Evolutionary conservation across 2,329 filamentous ascomycete species (phyloP).

Genomic region (Pseudocercospora fuligena): DNA sequence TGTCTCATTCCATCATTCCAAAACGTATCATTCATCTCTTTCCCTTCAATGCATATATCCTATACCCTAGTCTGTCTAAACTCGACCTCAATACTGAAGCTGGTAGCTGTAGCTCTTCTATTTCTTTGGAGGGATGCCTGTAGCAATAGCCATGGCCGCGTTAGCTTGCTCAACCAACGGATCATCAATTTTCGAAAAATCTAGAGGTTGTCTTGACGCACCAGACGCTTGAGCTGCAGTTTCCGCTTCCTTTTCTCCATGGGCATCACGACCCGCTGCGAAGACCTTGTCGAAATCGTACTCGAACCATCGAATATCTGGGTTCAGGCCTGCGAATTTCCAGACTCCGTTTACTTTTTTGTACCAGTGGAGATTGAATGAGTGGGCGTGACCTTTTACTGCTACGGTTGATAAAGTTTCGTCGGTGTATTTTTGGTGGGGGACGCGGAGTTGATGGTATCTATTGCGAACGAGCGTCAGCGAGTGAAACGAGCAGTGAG

Average conservation of each 20-base stretch:
- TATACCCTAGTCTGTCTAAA: not conserved
- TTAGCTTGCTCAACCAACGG: slow-evolving; percentile 29
- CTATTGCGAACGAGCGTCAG: slow-evolving; percentile 27
- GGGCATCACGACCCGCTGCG: slow-evolving; percentile 52
- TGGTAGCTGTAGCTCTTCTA: not conserved
- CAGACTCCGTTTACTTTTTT: slow-evolving; percentile 62
- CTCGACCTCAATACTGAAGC: not conserved
- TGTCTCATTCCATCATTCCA: slow-evolving; percentile 2
- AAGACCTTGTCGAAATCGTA: slow-evolving; percentile 62
- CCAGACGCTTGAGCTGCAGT: slow-evolving; percentile 21
- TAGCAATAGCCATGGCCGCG: slow-evolving; percentile 24
- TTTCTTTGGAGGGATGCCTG: slow-evolving; percentile 30
- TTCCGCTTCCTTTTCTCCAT: slow-evolving; percentile 35
- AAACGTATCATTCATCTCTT: not conserved
- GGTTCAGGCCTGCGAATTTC: slow-evolving; percentile 62
- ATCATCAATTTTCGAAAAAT: slow-evolving; percentile 22
- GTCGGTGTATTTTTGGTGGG: slow-evolving; percentile 62
- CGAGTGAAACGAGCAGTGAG: too few species aligned
- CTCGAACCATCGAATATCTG: slow-evolving; percentile 61
- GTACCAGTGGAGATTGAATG: slow-evolving; percentile 60
- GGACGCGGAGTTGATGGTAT: slow-evolving; percentile 63
- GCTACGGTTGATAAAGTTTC: slow-evolving; percentile 51
- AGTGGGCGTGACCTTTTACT: slow-evolving; percentile 63
- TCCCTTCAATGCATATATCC: not conserved
- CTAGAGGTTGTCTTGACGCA: slow-evolving; percentile 16